Evolutionary conservation across 805 yeast genomes (phyloP), one percentile per base, ranked within the genome.

Genomic region (Pichia scutulata): DNA sequence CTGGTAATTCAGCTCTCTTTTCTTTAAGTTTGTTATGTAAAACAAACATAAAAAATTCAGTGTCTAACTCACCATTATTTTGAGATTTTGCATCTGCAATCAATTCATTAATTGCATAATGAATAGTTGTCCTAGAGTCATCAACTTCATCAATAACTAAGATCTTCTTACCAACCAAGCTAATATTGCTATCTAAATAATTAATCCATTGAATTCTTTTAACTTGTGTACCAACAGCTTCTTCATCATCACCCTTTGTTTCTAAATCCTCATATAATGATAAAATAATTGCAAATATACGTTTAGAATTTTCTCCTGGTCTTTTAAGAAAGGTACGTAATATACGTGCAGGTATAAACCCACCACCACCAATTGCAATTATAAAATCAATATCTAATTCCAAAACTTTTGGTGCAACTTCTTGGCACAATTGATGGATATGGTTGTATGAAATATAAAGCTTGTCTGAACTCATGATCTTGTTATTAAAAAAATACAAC

Each of bases 301-400:
- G 84, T 53, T 89, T 84, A 61, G 90, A 92, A 59, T 95, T 92
- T 53, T 83, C 73, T 53, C 95, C 95, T 28, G 86, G 87, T 57
- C 84, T 86, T 69, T 90, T 92, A 58, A 92, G 74, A 69, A 92
- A 93, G 2, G 98, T 83, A 68, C 99, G 81, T 66, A 92, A 76
- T 70, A 93, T 93, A 67, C 99, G 81, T 9, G 99, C 97, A 25
- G 98, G 99, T 52, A 92, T 93, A 68, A 92, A 88, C 2, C 98
- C 99, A 65, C 99, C 67, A 24, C 67, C 67, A 46, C 96, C 99
- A 62, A 92, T 89, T 58, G 98, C 97, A 55, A 92, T 87, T 70
- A 90, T 87, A 52, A 88, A 76, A 67, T 90, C 95, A 39, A 96
- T 95, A 60, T 87, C 80, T 73, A 88, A 84, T 25, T 71, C 68